A percentile compares a stretch with the other conserved stretches of the same genome.
These are phyloP conservation scores for Syncephalastrum sp. DNA, from an alignment of 371 early-diverging fungal genomes.

Conservation along the genomic window DNA sequence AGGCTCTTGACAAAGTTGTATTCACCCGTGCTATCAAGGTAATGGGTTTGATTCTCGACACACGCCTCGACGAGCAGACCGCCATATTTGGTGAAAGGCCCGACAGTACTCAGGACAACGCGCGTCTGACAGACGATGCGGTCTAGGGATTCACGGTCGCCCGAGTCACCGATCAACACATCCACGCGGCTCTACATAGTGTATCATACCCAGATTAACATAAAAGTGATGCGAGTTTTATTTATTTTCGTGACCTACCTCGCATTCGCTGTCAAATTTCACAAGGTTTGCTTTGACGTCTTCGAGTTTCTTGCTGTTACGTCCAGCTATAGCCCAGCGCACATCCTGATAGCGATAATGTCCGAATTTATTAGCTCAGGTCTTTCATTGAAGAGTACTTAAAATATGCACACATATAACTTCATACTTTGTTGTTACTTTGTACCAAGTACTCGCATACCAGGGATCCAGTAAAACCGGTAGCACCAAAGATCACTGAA, in stretches of 20 bases:
- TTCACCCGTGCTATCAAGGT: slow-evolving; percentile 94
- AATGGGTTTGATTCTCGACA: slow-evolving; percentile 78
- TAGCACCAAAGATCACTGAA: slow-evolving; percentile 79
- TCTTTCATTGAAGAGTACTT: no score
- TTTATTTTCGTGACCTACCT: no score
- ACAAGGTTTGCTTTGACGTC: no score
- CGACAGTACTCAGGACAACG: slow-evolving; percentile 85
- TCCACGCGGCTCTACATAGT: slow-evolving; percentile 22
- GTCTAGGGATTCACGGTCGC: slow-evolving; percentile 51
- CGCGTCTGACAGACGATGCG: slow-evolving; percentile 61
- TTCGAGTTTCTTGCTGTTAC: no score
- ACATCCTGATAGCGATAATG: slow-evolving; percentile 20
- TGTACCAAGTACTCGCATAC: slow-evolving; percentile 58
- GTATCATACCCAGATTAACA: no score
- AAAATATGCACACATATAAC: background rate
- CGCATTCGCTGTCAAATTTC: no score
- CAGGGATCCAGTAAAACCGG: slow-evolving; percentile 82
- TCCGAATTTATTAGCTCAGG: background rate
- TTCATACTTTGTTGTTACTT: slow-evolving; percentile 25
- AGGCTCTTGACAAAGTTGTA: slow-evolving; percentile 64
- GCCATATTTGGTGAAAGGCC: slow-evolving; percentile 61
- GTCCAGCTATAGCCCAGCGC: slow-evolving; percentile 63
- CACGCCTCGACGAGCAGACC: slow-evolving; percentile 82
- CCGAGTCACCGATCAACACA: slow-evolving; percentile 64
- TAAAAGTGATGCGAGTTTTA: no score